These are phyloP conservation scores for Plasmopara viticola DNA, from an alignment of 352 stramenopile species.

Conservation along the genomic window DNA sequence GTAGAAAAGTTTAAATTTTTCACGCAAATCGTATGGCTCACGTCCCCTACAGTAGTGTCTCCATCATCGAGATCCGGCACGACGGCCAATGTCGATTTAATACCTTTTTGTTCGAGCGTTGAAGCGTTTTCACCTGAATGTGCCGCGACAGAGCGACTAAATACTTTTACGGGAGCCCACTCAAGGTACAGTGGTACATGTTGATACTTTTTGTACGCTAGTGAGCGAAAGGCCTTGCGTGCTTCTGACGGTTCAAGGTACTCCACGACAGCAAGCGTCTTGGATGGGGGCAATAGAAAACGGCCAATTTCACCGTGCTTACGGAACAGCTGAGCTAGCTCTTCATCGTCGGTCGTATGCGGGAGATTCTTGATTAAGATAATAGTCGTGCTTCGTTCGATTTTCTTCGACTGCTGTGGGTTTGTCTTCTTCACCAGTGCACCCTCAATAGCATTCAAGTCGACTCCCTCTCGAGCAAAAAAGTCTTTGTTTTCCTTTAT, in stretches of 20 bases:
- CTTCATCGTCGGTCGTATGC: constrained; percentile 89
- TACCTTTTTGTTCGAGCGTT: constrained; percentile 37
- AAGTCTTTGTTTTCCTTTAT: constrained; percentile 98
- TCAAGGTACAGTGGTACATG: constrained; percentile 98
- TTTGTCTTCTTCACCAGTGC: constrained; percentile 53
- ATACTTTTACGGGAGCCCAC: constrained; percentile 92
- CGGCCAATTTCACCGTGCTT: constrained; percentile 82
- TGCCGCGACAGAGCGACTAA: constrained; percentile 31
- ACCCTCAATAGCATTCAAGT: constrained; percentile 91
- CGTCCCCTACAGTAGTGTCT: constrained; percentile 54
- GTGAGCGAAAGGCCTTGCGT: constrained; percentile 91
- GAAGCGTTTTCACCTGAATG: constrained; percentile 8
- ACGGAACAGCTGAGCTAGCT: constrained; percentile 94
- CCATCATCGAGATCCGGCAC: constrained; percentile 65
- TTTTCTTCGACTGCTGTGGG: constrained; percentile 42
- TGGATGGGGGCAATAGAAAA: constrained; percentile 90
- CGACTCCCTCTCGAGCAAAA: constrained; percentile 91
- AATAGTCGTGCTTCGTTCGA: constrained; percentile 90
- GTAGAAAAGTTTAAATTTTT: constrained; percentile 99
- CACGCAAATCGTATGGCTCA: constrained; percentile 91
- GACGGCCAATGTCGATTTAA: constrained; percentile 42
- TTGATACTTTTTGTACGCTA: constrained; percentile 99
- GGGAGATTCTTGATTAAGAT: constrained; percentile 99
- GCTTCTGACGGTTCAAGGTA: constrained; percentile 94
- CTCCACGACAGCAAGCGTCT: constrained; percentile 94